Percentiles rank a stretch among this genome's conserved stretches.
Conservation (phyloP, 352 stramenopile genomes). For the Pythium grandisporangium region DNA sequence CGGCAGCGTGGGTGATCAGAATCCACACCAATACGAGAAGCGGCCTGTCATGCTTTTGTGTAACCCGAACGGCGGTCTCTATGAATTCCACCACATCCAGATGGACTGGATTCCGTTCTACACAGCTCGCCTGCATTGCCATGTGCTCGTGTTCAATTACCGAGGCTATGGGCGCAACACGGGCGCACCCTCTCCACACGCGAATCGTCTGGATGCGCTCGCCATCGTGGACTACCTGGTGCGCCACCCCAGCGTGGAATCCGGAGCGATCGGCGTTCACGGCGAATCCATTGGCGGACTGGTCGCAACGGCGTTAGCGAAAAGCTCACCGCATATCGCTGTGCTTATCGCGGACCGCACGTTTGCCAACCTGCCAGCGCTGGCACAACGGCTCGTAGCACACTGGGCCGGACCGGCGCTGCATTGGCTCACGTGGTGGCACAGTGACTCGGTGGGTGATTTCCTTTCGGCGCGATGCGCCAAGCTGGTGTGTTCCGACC, state of each 20-base stretch:
- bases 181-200: conserved; percentile 41
- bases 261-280: conserved; percentile 70
- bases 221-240: conserved; percentile 70
- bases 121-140: conserved; percentile 58
- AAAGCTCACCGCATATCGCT: conserved; percentile 43
- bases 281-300: conserved; percentile 79
- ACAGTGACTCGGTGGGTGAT: conserved; percentile 73
- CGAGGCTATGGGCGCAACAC: conserved; percentile 73
- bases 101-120: conserved; percentile 89
- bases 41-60: conserved; percentile 60
- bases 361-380: conserved; percentile 66
- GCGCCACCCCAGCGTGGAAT: conserved; percentile 26
- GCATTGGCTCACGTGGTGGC: conserved; percentile 62
- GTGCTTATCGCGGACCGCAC: conserved; percentile 75
- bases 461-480: conserved; percentile 62
- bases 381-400: conserved; percentile 70
- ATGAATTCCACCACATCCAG: conserved; percentile 84
- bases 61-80: conserved; percentile 81
- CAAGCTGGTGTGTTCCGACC: conserved; percentile 79
- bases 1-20: too few relatives aligned
- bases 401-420: conserved; percentile 62
- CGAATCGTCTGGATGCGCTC: conserved; percentile 62
- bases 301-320: conserved; percentile 61
- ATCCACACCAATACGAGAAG: too few relatives aligned
- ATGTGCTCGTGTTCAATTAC: conserved; percentile 85